These are phyloP conservation scores for Leccinum subrobustum DNA, from an alignment of 1,284 basidiomycete species.

Conservation along the genomic window DNA sequence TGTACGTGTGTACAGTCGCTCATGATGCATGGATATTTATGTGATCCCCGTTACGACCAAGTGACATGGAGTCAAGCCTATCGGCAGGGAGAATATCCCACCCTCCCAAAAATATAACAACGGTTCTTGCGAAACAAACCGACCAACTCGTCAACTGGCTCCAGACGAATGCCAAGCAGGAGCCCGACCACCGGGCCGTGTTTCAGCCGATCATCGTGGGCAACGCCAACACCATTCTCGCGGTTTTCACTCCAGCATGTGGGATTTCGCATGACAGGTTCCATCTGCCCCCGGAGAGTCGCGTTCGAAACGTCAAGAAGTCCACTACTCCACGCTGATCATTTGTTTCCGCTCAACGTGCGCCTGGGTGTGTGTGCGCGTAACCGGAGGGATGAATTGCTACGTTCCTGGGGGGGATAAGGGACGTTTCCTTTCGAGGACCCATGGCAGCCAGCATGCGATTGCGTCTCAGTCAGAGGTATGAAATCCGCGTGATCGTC, in stretches of 20 bases:
- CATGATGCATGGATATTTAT: too few relatives aligned
- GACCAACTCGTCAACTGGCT: background rate
- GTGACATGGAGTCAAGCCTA: too few relatives aligned
- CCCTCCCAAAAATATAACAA: background rate
- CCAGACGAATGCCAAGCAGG: background rate
- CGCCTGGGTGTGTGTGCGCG: background rate
- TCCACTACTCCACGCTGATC: background rate
- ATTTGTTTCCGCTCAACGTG: background rate
- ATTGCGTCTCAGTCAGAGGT: background rate
- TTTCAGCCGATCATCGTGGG: background rate
- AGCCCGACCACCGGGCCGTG: background rate
- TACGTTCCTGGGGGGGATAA: background rate
- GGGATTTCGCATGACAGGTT: background rate
- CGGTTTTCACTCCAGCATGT: background rate
- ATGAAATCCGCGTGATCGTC: background rate
- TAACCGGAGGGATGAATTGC: background rate
- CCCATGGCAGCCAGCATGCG: background rate
- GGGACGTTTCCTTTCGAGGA: background rate
- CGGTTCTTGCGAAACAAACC: background rate
- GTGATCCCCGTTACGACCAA: too few relatives aligned
- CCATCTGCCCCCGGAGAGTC: background rate
- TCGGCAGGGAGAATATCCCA: background rate
- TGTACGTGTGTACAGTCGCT: too few relatives aligned
- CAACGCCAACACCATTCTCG: background rate
- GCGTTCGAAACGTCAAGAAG: background rate